Conservation (phyloP, 345 rosid genomes). For the Syzygium aromaticum region DNA sequence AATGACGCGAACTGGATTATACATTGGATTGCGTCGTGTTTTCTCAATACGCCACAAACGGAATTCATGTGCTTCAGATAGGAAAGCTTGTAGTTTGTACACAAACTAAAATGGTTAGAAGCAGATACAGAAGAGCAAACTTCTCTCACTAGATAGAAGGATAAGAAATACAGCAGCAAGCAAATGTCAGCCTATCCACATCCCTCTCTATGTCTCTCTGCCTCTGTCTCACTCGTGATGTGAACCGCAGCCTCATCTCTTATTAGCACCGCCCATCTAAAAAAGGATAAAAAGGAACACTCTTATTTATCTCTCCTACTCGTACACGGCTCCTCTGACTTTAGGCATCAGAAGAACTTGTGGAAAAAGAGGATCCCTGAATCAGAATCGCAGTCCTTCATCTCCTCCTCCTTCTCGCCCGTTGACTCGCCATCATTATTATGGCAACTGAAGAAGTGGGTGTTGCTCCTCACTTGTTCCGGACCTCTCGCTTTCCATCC, state of each 20-base stretch:
- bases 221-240: neutral
- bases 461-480: neutral
- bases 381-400: neutral
- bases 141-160: neutral
- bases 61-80: neutral
- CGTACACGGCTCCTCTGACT: neutral
- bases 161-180: neutral
- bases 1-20: neutral
- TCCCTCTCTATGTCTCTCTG: neutral
- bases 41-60: neutral
- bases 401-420: neutral
- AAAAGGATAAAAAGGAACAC: neutral
- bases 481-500: neutral
- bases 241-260: neutral
- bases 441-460: neutral
- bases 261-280: neutral
- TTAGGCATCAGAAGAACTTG: conserved; percentile 3
- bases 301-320: neutral
- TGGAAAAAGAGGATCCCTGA: conserved; percentile 3
- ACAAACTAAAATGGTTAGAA: neutral
- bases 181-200: neutral
- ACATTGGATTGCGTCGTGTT: neutral
- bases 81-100: neutral
- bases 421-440: neutral
- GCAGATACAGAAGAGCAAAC: neutral